A percentile compares a stretch with the other conserved stretches of the same genome.
These are phyloP conservation scores for Kondoa subrosea DNA, from an alignment of 768 basidiomycete genomes.

Conservation along the genomic window DNA sequence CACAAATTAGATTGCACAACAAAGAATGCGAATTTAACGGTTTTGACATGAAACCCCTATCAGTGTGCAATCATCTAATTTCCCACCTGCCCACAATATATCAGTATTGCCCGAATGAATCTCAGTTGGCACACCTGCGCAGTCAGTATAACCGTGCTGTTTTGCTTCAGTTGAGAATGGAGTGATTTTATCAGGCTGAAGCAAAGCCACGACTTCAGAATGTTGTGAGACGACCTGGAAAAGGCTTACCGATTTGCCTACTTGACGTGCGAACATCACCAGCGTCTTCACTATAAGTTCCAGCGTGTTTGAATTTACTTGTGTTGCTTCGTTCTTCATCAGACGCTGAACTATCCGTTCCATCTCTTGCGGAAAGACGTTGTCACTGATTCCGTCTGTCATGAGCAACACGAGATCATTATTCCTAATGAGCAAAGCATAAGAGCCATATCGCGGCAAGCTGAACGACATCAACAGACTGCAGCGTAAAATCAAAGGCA, in stretches of 20 bases:
- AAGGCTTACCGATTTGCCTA: not conserved
- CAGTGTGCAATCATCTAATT: not conserved
- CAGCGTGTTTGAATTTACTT: not conserved
- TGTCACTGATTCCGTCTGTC: not conserved
- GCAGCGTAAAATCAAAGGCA: not conserved
- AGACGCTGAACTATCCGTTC: not conserved
- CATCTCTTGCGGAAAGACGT: not conserved
- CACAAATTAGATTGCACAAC: not conserved
- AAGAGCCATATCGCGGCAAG: not conserved
- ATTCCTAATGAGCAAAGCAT: not conserved
- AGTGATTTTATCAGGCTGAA: not conserved
- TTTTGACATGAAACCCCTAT: no score
- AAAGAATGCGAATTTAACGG: not conserved
- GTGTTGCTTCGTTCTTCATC: not conserved
- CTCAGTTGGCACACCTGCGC: no score
- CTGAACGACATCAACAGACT: not conserved
- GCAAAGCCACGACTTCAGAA: no score
- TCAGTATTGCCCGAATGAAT: no score
- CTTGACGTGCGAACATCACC: not conserved
- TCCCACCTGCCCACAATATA: no score
- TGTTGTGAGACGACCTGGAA: no score
- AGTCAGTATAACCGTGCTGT: not conserved
- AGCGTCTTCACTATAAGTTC: not conserved
- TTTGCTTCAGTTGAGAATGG: not conserved
- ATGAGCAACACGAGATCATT: not conserved